phyloP scores from a whole-genome alignment of 352 stramenopile species.

The Phytophthora macrochlamydospora region DNA sequence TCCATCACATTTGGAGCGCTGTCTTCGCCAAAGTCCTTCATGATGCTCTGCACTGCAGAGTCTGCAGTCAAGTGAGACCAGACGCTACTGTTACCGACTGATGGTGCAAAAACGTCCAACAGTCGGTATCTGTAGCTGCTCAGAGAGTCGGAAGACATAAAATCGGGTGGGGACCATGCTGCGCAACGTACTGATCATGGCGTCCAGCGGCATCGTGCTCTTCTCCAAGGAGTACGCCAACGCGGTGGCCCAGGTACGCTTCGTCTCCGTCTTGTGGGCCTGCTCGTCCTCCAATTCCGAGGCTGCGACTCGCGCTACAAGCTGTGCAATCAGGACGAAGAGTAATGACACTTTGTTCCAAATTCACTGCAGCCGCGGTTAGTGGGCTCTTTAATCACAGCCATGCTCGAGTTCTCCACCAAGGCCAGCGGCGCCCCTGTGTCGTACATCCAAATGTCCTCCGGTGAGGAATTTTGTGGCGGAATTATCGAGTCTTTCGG shows the following conservation, averaged over 20 bases:
- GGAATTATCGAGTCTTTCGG: background rate
- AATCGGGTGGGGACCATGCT: conserved; percentile 65
- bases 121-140: no score
- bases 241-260: conserved; percentile 73
- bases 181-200: conserved; percentile 93
- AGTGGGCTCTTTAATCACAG: conserved; percentile 90
- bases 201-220: conserved; percentile 91
- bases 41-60: no score
- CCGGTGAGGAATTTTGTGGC: conserved; percentile 40
- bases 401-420: conserved; percentile 92
- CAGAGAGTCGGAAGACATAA: conserved; percentile 6
- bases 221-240: conserved; percentile 93
- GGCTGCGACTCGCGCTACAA: conserved; percentile 1
- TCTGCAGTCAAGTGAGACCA: no score
- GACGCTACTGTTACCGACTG: no score
- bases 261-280: conserved; percentile 2
- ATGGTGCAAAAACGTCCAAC: no score
- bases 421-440: conserved; percentile 90
- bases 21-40: conserved; percentile 14
- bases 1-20: conserved; percentile 17
- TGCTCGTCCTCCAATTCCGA: conserved; percentile 8
- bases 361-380: conserved; percentile 68
- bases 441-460: conserved; percentile 90
- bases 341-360: background rate
- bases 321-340: conserved; percentile 16